Evolutionary conservation across 148 eudicot genomes (phyloP).

Genomic region (Suaeda aralocaspica): DNA sequence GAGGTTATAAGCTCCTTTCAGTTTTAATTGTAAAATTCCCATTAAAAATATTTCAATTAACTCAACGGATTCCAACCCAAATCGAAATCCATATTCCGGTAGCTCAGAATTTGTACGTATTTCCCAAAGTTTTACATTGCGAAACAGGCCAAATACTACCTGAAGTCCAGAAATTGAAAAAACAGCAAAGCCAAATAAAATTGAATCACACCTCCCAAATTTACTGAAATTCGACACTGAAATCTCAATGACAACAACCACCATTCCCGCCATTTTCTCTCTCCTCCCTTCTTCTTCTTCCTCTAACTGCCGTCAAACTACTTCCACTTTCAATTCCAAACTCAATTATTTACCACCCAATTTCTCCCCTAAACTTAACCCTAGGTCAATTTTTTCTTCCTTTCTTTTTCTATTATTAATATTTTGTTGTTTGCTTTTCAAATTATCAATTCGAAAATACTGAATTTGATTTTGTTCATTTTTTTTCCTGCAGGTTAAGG

Average conservation of each 20-base stretch:
- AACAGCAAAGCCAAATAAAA: not conserved
- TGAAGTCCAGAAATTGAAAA: no score
- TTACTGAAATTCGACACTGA: not conserved
- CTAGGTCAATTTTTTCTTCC: not conserved
- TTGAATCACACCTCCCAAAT: not conserved
- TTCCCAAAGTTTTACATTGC: no score
- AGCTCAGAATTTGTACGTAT: no score
- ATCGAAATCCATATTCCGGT: no score
- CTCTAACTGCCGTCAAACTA: not conserved
- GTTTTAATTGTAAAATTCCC: no score
- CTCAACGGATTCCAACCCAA: no score
- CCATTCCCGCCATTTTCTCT: slow-evolving; percentile 25
- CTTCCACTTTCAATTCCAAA: not conserved
- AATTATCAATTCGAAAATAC: not conserved
- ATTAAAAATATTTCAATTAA: no score
- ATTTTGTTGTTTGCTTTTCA: not conserved
- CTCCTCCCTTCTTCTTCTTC: slow-evolving; percentile 4
- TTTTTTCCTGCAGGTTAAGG: slow-evolving; percentile 25
- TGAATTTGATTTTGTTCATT: not conserved
- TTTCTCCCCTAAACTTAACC: slow-evolving; percentile 9
- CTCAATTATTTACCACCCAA: slow-evolving; percentile 10
- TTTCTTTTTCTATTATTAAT: not conserved
- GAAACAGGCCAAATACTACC: no score
- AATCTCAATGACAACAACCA: slow-evolving; percentile 12
- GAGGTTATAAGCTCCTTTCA: no score